Base-by-base conservation (phyloP, 179 eudicot species). In the Beta macrorhiza region DNA sequence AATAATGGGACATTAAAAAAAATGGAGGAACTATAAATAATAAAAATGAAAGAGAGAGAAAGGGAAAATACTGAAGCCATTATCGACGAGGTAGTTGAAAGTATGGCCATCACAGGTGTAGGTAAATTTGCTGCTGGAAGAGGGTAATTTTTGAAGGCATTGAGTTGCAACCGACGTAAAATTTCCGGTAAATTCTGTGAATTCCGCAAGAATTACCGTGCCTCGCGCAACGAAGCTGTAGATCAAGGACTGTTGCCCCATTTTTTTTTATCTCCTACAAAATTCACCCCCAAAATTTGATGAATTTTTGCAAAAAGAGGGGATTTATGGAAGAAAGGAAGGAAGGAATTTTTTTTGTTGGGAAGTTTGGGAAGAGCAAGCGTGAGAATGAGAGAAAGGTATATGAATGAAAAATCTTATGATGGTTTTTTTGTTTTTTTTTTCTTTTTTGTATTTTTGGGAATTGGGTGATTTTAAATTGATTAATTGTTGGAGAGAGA, bases 161-260 rank as follows among this genome's bases (percentile, higher is more conserved):
- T 87, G 90, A 62, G 82, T 63, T 7, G 90, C 88, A 12, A 87
- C 75, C 5, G 65, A 72, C 5, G 88, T 84, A 63, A 87, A 87
- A 75, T 85, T 87, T 7, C 90, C 90, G 4, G 85, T 81, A 74
- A 85, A 87, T 78, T 87, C 88, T 12, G 90, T 87, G 76, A 79
- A 87, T 45, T 87, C 90, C 1, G 88, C 85, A 9, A 87, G 32
- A 16, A 87, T 82, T 22, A 80, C 78, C 49, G 83, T 72, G 13
- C 90, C 90, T 22, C 90, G 57, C 9, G 90, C 88, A 11, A 87
- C 90, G 42, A 87, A 87, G 81, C 88, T 85, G 74, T 83, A 87
- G 75, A 87, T 87, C 81, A 87, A 58, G 49, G 76, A 55, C 42
- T 85, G 83, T 25, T 87, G 89, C 32, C 84, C 87, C 89, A 85